Base-by-base conservation (phyloP, 352 stramenopile species). In the Phytophthora chlamydospora region DNA sequence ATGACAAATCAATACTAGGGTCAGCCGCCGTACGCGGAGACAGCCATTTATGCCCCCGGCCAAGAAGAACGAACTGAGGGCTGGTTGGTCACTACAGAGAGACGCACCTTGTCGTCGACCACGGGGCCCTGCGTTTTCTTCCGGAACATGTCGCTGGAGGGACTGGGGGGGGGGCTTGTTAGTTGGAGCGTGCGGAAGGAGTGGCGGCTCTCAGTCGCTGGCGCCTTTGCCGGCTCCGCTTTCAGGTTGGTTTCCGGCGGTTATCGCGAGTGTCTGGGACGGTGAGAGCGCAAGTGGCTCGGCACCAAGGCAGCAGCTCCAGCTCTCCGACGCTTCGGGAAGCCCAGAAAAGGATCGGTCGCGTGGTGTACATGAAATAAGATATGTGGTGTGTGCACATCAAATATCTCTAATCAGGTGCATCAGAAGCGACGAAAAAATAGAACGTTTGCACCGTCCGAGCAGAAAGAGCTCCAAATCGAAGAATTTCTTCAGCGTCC, bases 121-220 rank as follows among this genome's bases (percentile, higher is more conserved):
- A 46, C 50, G 10, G 61, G 50, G 1, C 53, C 50, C 29, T 51
- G 13, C 17, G 61, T 77, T 53, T 80, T 80, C 57, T 76, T 77
- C 13, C 72, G 68, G 46, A 80, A 80, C 72, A 80, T 80, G 50
- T 35, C 27, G 56, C 16, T 29, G 24, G 16, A 19, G 21, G 32
- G 41, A 29, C 24, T 24, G 13, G 14, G 33, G 13, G 14, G 33
- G 14, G 19, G 40, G 5, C 24, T 29, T 29, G 24, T 29, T 29
- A 19, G 40, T 17, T 46, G 40, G 38, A 21, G 38, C 14, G 38
- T 29, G 24, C 24, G 4, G 24, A 29, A 29, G 24, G 24, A 29
- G 24, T 29, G 24, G 21, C 24, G 24, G 24, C 4, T 29, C 24
- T 29, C 24, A 29, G 4, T 29, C 24, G 24, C 24, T 45, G 52